phyloP scores from a whole-genome alignment of 1,139 yeast species.

The Scheffersomyces segobiensis region DNA sequence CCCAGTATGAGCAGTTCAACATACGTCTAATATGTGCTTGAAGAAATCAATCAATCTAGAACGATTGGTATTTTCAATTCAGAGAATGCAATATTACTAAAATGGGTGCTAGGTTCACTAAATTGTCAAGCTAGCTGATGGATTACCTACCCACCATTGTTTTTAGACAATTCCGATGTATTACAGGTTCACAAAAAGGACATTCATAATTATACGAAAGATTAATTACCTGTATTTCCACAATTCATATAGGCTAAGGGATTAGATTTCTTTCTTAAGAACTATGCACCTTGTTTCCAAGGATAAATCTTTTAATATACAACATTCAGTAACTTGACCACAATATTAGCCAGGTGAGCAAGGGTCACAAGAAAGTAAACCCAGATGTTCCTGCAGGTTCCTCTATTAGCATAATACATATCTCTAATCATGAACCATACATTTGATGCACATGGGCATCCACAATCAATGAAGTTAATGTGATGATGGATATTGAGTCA shows the following conservation, averaged over 20 bases:
- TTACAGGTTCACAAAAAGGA: neutral
- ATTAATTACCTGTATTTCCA: neutral
- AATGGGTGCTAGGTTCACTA: neutral
- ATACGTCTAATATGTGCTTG: conserved; percentile 6
- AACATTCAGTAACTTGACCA: neutral
- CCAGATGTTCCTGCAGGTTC: neutral
- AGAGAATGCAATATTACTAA: neutral
- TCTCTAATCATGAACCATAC: neutral
- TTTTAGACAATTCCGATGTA: neutral
- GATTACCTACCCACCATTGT: neutral
- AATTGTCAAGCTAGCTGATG: neutral
- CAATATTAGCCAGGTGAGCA: too few species aligned
- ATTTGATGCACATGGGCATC: neutral
- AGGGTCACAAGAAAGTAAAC: neutral
- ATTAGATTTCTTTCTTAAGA: neutral
- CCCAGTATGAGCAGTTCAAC: conserved; percentile 35
- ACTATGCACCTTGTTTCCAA: neutral
- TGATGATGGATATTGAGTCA: neutral
- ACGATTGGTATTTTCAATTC: neutral
- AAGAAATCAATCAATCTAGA: neutral
- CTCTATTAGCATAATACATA: too few species aligned
- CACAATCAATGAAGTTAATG: neutral
- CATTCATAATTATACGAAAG: neutral
- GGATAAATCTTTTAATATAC: neutral
- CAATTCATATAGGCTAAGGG: neutral